phyloP scores from a whole-genome alignment of 352 stramenopile genomes.

The Phytophthora tentaculata region DNA sequence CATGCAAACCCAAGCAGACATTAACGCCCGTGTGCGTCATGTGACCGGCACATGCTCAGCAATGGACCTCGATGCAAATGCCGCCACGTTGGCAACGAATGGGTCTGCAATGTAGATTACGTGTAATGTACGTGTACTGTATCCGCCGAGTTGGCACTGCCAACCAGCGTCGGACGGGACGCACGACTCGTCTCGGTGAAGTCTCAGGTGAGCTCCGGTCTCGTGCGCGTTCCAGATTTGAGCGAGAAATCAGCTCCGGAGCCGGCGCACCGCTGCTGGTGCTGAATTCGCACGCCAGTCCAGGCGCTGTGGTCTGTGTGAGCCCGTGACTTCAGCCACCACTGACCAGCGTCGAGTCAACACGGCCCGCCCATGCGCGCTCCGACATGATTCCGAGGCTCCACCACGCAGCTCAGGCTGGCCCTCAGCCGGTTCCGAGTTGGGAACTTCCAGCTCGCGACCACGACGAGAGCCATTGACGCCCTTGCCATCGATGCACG shows the following conservation, averaged over 20 bases:
- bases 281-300: constrained; percentile 11
- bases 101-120: background rate
- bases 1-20: constrained; percentile 13
- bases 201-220: constrained; percentile 22
- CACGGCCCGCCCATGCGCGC: constrained; percentile 13
- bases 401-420: background rate
- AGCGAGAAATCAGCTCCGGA: constrained; percentile 28
- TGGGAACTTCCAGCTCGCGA: background rate
- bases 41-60: background rate
- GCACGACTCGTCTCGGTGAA: background rate
- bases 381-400: constrained; percentile 10
- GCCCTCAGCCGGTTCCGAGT: too few species aligned
- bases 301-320: constrained; percentile 1
- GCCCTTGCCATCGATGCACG: background rate
- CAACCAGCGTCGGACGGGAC: background rate
- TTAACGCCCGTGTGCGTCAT: background rate
- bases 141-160: too few species aligned
- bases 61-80: background rate
- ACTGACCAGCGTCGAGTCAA: constrained; percentile 11
- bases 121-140: too few species aligned
- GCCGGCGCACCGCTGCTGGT: constrained; percentile 12
- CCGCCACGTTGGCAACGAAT: background rate
- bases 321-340: background rate
- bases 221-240: constrained; percentile 32
- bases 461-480: background rate